Percentiles rank a stretch among this genome's conserved stretches.
Conservation (phyloP, 371 early-diverging fungal species). For the Smittium culicis region DNA sequence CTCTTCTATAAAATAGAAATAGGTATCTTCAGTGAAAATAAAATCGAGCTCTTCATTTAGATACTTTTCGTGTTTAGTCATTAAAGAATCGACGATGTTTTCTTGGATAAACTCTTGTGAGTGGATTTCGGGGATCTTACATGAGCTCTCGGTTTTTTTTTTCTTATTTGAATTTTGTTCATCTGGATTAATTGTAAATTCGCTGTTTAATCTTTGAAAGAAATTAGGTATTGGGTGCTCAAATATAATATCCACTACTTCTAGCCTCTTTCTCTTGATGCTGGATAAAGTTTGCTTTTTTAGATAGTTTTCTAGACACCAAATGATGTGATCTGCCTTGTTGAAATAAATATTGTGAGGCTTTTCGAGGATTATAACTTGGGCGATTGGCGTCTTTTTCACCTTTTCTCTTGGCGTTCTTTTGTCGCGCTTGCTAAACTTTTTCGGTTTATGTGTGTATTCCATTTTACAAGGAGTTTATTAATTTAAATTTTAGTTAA, state of each 20-base stretch:
- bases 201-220: too few relatives aligned
- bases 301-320: background rate
- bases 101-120: too few relatives aligned
- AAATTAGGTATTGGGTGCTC: background rate
- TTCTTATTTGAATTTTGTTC: too few relatives aligned
- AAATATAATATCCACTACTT: background rate
- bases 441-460: too few relatives aligned
- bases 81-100: too few relatives aligned
- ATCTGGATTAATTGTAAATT: too few relatives aligned
- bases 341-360: background rate
- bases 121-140: too few relatives aligned
- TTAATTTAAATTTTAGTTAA: too few relatives aligned
- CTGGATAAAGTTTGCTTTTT: background rate
- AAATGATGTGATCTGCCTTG: background rate
- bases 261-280: background rate
- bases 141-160: too few relatives aligned
- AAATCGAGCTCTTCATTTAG: constrained; percentile 18
- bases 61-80: too few relatives aligned
- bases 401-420: background rate
- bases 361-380: background rate
- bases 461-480: too few relatives aligned
- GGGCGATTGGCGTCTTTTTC: background rate
- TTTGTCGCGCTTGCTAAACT: background rate
- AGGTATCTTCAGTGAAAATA: constrained; percentile 29
- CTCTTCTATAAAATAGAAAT: constrained; percentile 25